Conservation (phyloP, 495 filamentous ascomycete genomes). For the Aspergillus leporis region DNA sequence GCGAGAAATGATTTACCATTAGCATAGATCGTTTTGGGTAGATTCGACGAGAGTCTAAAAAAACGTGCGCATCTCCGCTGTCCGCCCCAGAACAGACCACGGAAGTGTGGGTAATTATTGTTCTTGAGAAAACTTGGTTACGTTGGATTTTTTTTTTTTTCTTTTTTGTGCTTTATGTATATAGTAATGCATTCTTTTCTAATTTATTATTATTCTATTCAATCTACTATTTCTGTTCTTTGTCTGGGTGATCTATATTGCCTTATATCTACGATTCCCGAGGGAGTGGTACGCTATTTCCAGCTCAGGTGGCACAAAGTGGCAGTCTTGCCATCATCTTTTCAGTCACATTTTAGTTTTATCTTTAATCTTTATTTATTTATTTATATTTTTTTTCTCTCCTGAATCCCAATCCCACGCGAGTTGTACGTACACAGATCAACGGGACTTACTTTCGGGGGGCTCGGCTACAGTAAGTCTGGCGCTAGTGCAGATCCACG, state of each 20-base stretch:
- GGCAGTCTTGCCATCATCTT: too few relatives aligned
- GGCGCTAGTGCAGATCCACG: conserved; percentile 32
- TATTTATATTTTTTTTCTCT: neutral
- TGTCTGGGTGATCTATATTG: neutral
- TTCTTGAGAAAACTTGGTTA: neutral
- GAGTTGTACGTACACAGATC: conserved; percentile 17
- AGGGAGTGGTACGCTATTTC: neutral
- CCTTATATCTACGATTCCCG: conserved; percentile 2
- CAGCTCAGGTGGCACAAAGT: neutral
- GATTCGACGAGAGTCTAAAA: conserved; percentile 23
- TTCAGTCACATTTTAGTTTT: too few relatives aligned
- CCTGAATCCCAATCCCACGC: conserved; percentile 4
- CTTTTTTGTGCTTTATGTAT: neutral
- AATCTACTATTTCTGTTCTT: too few relatives aligned
- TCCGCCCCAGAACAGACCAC: neutral
- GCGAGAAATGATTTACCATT: conserved; percentile 16
- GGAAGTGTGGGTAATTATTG: neutral
- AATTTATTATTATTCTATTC: too few relatives aligned
- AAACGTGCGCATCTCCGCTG: conserved; percentile 21
- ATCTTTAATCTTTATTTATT: too few relatives aligned
- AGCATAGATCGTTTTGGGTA: conserved; percentile 14
- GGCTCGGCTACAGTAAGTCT: conserved; percentile 27
- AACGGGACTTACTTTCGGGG: conserved; percentile 14
- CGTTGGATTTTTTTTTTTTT: conserved; percentile 8
- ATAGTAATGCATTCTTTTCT: too few relatives aligned